Evolutionary conservation across 345 rosid species (phyloP).

Genomic region (Excoecaria cochinchinensis): DNA sequence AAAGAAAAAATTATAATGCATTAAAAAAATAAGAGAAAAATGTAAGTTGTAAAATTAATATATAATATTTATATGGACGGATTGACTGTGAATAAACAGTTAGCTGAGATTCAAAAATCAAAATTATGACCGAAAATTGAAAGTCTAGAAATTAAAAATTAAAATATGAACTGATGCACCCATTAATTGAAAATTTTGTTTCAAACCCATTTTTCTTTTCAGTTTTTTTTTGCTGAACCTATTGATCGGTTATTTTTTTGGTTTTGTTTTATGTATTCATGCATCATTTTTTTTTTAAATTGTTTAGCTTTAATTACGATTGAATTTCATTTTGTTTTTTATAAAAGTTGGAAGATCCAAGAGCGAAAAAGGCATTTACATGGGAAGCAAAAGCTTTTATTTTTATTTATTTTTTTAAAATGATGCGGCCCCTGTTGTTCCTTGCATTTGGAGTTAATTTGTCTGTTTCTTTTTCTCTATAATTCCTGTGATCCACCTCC

Average conservation of each 20-base stretch:
- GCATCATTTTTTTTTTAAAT: neutral
- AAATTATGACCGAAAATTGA: too few species aligned
- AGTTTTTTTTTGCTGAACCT: too few species aligned
- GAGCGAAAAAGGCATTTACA: neutral
- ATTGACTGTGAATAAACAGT: too few species aligned
- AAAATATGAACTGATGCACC: too few species aligned
- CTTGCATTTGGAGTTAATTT: slow-evolving; percentile 23
- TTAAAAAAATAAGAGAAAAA: too few species aligned
- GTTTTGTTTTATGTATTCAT: neutral
- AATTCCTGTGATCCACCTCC: slow-evolving; percentile 44
- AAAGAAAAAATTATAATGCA: too few species aligned
- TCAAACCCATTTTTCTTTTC: too few species aligned
- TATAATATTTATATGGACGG: too few species aligned
- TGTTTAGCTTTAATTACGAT: neutral
- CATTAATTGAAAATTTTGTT: too few species aligned
- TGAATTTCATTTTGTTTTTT: slow-evolving; percentile 6
- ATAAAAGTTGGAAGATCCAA: neutral
- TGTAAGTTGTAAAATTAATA: too few species aligned
- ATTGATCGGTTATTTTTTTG: neutral
- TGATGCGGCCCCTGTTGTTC: slow-evolving; percentile 2
- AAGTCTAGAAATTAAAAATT: too few species aligned
- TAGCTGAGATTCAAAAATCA: too few species aligned
- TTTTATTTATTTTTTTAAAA: neutral
- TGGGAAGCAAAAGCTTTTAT: slow-evolving; percentile 6
- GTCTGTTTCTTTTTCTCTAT: slow-evolving; percentile 20